Evolutionary conservation across 2,329 filamentous ascomycete species (phyloP).

Genomic region (Ceratocystis alfenasii): DNA sequence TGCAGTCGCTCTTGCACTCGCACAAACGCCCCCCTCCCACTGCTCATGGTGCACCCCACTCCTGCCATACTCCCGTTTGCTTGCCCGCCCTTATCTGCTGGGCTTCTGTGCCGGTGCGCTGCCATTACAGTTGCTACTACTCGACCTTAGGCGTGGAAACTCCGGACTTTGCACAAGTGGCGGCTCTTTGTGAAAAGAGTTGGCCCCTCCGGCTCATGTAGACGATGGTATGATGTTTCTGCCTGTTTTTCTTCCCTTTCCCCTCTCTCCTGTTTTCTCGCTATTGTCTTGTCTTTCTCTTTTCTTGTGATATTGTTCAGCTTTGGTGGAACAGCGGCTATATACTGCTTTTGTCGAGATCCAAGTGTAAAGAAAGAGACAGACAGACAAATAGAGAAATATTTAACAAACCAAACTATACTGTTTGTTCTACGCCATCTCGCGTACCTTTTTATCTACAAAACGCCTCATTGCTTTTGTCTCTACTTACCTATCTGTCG

Average conservation of each 20-base stretch:
- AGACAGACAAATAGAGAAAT: no score
- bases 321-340: background rate
- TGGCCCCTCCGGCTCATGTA: conserved; percentile 21
- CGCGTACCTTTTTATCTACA: background rate
- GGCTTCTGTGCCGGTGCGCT: background rate
- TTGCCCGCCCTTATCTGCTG: background rate
- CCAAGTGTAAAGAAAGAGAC: no score
- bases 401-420: no score
- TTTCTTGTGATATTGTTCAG: background rate
- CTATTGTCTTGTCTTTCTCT: background rate
- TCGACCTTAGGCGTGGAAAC: background rate
- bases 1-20: background rate
- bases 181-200: conserved; percentile 20
- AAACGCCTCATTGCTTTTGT: background rate
- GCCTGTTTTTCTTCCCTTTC: conserved; percentile 1
- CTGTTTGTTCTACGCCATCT: background rate
- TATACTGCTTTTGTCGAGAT: background rate
- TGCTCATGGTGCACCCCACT: background rate
- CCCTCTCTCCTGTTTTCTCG: background rate
- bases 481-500: background rate
- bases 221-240: conserved; percentile 22
- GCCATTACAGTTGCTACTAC: conserved; percentile 6
- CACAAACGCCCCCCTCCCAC: background rate
- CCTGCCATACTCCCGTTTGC: background rate
- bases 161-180: background rate